Base-by-base conservation (phyloP, 768 basidiomycete genomes). In the Mycena rebaudengoi region DNA sequence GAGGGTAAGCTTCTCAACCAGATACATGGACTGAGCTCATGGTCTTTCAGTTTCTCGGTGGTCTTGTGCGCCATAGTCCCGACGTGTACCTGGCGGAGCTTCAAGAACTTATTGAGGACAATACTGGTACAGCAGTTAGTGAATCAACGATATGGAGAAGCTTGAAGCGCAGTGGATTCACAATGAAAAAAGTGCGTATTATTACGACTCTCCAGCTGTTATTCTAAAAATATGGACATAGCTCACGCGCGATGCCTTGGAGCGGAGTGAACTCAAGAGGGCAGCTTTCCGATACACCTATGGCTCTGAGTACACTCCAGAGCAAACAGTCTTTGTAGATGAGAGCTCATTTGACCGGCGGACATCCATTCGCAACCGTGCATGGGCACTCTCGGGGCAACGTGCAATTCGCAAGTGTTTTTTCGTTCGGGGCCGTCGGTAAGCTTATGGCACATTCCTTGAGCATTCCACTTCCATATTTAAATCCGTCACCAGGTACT, bases 271-370 rank as follows among this genome's bases (percentile, higher is more conserved):
- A 7, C 8, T 23, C 18, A 56, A 56, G 12, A 20, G 54, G 29
- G 43, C 41, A 33, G 54, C 28, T 11, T 56, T 56, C 23, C 44
- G 51, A 28, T 53, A 57, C 13, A 52, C n/a, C 16, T 59, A 52
- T 46, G 65, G 58, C 23, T n/a, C 37, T 10, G 37, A 66, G n/a
- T 72, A 67, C 45, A 60, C 55, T 5, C 53, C 71, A 20, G 69
- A 72, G 30, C 70, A 71, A 44, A 71, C 73, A 10, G 71, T 79
- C 3, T 79, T 79, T 53, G 69, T 78, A 2, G 79, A 81, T 55
- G 79, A 80, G 54, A 73, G 70, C 52, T 68, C 72, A 5, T 76
- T 71, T 63, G 75, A 78, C 56, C 67, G 71, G 3, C 63, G 62
- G 10, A 76, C 71, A 4, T 60, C 65, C 2, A 62, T 64, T 16